phyloP scores from a whole-genome alignment of 495 filamentous ascomycete species.

The Extremus antarcticus region DNA sequence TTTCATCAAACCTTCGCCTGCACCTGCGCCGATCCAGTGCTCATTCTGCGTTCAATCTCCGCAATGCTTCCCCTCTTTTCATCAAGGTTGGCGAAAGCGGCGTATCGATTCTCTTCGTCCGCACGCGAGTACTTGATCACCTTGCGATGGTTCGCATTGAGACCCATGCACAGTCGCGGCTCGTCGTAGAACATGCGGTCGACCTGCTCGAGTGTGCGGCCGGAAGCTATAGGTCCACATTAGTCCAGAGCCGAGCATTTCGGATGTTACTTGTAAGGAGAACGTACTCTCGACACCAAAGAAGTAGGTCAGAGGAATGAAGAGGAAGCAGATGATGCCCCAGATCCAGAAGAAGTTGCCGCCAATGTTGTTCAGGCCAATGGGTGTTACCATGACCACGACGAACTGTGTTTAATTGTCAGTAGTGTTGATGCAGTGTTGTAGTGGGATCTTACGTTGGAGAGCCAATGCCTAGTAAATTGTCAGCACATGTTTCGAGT shows the following conservation, averaged over 20 bases:
- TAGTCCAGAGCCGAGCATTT: too few relatives aligned
- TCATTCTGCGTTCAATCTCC: neutral
- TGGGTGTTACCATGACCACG: slow-evolving; percentile 10
- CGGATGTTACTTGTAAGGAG: neutral
- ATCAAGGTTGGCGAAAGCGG: slow-evolving; percentile 1
- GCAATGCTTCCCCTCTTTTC: neutral
- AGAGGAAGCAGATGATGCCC: slow-evolving; percentile 2
- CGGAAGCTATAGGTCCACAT: too few relatives aligned
- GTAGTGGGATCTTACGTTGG: neutral
- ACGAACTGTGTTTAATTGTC: slow-evolving; percentile 1
- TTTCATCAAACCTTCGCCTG: neutral
- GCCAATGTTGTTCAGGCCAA: slow-evolving; percentile 6
- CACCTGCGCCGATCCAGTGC: neutral
- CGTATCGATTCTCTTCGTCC: slow-evolving; percentile 4
- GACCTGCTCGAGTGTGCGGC: slow-evolving; percentile 6
- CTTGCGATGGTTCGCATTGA: neutral
- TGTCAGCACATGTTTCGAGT: too few relatives aligned
- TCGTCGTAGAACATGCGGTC: slow-evolving; percentile 8
- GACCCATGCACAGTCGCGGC: slow-evolving; percentile 5
- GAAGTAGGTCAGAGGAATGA: slow-evolving; percentile 5
- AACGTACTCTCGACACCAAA: slow-evolving; percentile 5
- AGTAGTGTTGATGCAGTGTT: too few relatives aligned
- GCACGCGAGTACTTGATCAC: neutral
- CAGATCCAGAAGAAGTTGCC: slow-evolving; percentile 15
- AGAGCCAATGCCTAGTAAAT: slow-evolving; percentile 3